Evolutionary conservation across 768 basidiomycete genomes (phyloP).

Genomic region (Rubroboletus satanas): DNA sequence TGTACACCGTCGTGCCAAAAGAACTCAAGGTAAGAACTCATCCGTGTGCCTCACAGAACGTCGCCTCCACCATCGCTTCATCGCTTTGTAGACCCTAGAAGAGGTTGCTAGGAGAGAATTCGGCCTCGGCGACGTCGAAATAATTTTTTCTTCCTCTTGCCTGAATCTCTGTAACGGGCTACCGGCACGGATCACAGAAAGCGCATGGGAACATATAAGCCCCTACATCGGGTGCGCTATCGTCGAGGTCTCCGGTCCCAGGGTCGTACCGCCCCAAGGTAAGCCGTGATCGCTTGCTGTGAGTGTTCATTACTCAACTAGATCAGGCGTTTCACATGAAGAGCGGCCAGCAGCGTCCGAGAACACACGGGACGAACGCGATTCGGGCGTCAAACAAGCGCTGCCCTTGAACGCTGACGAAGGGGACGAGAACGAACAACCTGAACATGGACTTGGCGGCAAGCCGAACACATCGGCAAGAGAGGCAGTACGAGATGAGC

Average conservation of each 20-base stretch:
- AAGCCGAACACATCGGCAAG: neutral
- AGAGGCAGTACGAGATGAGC: neutral
- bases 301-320: neutral
- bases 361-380: neutral
- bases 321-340: neutral
- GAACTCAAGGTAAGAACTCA: constrained; percentile 11
- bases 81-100: constrained; percentile 11
- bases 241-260: constrained; percentile 1
- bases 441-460: neutral
- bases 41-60: neutral
- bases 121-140: constrained; percentile 12
- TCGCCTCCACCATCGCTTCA: neutral
- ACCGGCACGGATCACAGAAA: constrained; percentile 22
- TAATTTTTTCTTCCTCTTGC: constrained; percentile 19
- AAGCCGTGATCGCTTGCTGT: neutral
- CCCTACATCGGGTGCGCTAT: constrained; percentile 24
- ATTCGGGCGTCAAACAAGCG: neutral
- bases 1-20: constrained; percentile 19
- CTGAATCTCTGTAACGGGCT: constrained; percentile 17
- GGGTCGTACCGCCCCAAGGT: neutral
- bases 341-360: neutral
- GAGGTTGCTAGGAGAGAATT: constrained; percentile 20
- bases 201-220: constrained; percentile 16
- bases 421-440: neutral
- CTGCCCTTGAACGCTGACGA: neutral